phyloP scores from a whole-genome alignment of 805 yeast genomes.

The Lipomyces sp. region DNA sequence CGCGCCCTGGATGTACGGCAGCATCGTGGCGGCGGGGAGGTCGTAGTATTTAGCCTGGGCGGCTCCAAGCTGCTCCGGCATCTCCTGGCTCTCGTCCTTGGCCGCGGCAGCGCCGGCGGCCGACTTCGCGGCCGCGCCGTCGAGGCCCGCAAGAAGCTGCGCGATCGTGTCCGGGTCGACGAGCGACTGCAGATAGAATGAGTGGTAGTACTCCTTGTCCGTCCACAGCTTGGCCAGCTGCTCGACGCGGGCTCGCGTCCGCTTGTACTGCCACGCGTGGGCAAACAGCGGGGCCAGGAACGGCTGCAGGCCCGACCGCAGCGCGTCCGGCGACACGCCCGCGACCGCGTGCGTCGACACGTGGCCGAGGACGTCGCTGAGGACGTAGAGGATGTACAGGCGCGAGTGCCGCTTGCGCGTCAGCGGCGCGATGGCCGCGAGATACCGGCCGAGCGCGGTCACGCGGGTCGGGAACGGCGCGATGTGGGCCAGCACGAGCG shows the following conservation, averaged over 20 bases:
- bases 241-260: constrained; percentile 4
- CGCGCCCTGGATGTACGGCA: constrained; percentile 7
- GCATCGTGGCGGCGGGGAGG: constrained; percentile 28
- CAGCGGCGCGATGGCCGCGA: constrained; percentile 4
- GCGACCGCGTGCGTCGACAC: background rate
- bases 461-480: constrained; percentile 2
- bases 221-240: constrained; percentile 22
- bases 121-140: background rate
- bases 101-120: background rate
- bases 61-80: constrained; percentile 21
- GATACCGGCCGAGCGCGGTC: constrained; percentile 17
- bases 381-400: constrained; percentile 20
- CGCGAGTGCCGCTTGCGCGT: constrained; percentile 9
- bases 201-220: constrained; percentile 6
- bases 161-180: constrained; percentile 1
- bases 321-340: background rate
- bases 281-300: constrained; percentile 14
- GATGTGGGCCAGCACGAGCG: constrained; percentile 2
- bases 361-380: constrained; percentile 25
- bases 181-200: background rate
- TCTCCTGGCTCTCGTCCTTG: background rate
- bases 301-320: constrained; percentile 5
- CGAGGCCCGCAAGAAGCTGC: background rate
- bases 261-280: constrained; percentile 13
- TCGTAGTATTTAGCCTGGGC: constrained; percentile 16